Conservation (phyloP, 2,329 filamentous ascomycete genomes). For the Claviceps paspali region DNA sequence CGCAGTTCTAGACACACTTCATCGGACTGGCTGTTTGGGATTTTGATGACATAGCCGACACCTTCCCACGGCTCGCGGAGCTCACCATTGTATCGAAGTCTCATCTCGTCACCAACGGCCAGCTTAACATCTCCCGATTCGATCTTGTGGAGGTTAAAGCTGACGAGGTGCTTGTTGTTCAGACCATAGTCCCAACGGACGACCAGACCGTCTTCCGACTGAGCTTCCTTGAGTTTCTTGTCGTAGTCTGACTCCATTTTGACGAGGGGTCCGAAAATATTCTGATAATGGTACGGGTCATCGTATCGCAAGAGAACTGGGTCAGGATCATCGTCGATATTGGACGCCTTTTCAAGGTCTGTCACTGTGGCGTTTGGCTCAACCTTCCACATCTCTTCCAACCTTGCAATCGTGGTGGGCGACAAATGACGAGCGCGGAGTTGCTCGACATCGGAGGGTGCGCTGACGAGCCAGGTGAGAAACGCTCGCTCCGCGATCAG, state of each 20-base stretch:
- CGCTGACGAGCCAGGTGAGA: conserved; percentile 77
- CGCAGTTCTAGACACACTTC: conserved; percentile 92
- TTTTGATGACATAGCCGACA: conserved; percentile 97
- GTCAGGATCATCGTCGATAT: conserved; percentile 86
- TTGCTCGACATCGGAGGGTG: conserved; percentile 87
- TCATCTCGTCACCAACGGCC: conserved; percentile 96
- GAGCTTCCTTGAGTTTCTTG: conserved; percentile 94
- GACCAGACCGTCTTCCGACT: conserved; percentile 88
- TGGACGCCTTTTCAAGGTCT: conserved; percentile 80
- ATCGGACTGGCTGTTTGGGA: conserved; percentile 97
- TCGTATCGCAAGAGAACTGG: conserved; percentile 89
- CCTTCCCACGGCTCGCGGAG: conserved; percentile 88
- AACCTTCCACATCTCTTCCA: conserved; percentile 98
- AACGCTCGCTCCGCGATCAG: conserved; percentile 95
- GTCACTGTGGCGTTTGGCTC: conserved; percentile 76
- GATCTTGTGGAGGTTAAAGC: conserved; percentile 90
- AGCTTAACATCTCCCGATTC: conserved; percentile 96
- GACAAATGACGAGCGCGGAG: conserved; percentile 86
- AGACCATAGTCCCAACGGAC: conserved; percentile 91
- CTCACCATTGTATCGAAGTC: conserved; percentile 89
- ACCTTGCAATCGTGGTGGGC: conserved; percentile 84
- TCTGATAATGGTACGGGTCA: conserved; percentile 96
- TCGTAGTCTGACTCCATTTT: conserved; percentile 99
- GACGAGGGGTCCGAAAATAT: conserved; percentile 92
- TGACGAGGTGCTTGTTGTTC: conserved; percentile 94